phyloP scores from a whole-genome alignment of 1,139 yeast species.

The Wickerhamomyces sp. region DNA sequence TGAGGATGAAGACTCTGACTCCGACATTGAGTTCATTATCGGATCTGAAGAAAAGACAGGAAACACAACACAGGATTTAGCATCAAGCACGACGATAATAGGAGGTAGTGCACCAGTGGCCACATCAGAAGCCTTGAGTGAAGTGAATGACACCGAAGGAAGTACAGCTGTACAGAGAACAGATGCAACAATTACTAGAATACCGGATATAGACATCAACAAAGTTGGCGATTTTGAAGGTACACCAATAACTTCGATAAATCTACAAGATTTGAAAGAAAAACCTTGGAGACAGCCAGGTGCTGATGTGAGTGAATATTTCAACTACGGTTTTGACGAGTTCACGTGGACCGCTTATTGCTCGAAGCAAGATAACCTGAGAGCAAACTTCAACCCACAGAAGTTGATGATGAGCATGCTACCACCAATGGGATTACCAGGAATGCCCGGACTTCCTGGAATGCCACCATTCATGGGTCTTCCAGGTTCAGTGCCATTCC shows the following conservation, averaged over 20 bases:
- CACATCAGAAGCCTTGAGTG: constrained; percentile 24
- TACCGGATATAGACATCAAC: constrained; percentile 61
- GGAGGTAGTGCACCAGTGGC: constrained; percentile 24
- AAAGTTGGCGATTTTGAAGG: constrained; percentile 80
- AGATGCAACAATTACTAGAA: constrained; percentile 29
- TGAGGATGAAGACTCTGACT: constrained; percentile 44
- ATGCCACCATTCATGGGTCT: constrained; percentile 14
- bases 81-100: constrained; percentile 25
- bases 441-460: constrained; percentile 22
- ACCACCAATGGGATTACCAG: constrained; percentile 27
- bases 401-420: constrained; percentile 39
- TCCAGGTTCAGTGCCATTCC: not conserved
- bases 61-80: constrained; percentile 23
- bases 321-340: constrained; percentile 95
- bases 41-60: constrained; percentile 38
- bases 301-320: constrained; percentile 89
- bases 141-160: constrained; percentile 16
- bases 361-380: constrained; percentile 75
- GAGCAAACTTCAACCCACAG: constrained; percentile 70
- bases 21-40: constrained; percentile 61
- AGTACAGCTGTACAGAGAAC: constrained; percentile 27
- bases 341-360: constrained; percentile 94
- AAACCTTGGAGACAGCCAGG: constrained; percentile 99
- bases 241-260: constrained; percentile 76
- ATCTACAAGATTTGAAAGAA: constrained; percentile 76